Evolutionary conservation across 163 green algal genomes (phyloP).

Genomic region (Volvox carteri): DNA sequence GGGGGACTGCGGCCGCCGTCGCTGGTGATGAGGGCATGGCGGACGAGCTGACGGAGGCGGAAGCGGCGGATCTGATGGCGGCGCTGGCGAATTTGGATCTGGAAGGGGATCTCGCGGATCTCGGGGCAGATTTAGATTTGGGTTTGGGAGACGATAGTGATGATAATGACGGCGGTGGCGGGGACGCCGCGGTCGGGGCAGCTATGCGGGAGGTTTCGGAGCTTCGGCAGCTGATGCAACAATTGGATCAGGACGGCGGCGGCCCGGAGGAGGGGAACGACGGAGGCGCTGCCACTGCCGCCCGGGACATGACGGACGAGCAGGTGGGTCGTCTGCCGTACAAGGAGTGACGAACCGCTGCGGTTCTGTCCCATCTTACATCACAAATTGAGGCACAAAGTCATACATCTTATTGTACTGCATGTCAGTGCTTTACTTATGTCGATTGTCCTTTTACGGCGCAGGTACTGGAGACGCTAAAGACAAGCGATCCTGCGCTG

Average conservation of each 20-base stretch:
- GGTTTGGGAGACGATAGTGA: not conserved
- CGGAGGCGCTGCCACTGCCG: too few relatives aligned
- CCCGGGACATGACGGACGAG: slow-evolving; percentile 26
- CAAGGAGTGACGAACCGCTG: too few relatives aligned
- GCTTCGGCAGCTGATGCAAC: slow-evolving; percentile 30
- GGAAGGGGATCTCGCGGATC: not conserved
- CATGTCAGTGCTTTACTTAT: too few relatives aligned
- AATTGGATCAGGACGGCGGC: not conserved
- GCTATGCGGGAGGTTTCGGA: slow-evolving; percentile 18
- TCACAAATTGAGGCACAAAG: too few relatives aligned
- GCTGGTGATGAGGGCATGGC: not conserved
- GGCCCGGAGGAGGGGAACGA: not conserved
- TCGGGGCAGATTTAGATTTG: not conserved
- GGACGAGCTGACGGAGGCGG: slow-evolving; percentile 18
- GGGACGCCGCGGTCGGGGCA: not conserved
- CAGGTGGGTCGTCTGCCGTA: not conserved
- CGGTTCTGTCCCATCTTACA: too few relatives aligned
- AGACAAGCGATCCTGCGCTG: slow-evolving; percentile 12
- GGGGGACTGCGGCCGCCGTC: not conserved
- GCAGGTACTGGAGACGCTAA: slow-evolving; percentile 37
- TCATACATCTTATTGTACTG: too few relatives aligned
- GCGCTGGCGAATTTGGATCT: slow-evolving; percentile 31
- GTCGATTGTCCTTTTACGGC: not conserved
- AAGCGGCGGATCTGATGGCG: slow-evolving; percentile 30
- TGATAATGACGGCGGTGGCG: not conserved